These are phyloP conservation scores for Neoarthrinium moseri DNA, from an alignment of 2,329 filamentous ascomycete species.

Conservation along the genomic window DNA sequence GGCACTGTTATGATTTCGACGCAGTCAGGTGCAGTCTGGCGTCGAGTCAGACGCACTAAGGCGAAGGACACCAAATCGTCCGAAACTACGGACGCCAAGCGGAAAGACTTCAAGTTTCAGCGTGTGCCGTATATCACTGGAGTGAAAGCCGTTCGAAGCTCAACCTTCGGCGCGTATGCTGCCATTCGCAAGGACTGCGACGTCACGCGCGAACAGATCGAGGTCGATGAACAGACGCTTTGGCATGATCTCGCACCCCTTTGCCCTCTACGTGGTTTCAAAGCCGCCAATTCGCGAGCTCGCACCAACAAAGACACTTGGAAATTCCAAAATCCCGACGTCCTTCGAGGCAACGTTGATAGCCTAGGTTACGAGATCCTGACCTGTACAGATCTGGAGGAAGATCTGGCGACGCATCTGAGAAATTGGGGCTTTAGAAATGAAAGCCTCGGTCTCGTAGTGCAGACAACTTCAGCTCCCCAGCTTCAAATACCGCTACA, in stretches of 20 bases:
- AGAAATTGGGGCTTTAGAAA: conserved; percentile 35
- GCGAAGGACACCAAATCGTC: conserved; percentile 62
- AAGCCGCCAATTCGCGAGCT: conserved; percentile 36
- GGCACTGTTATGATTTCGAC: conserved; percentile 95
- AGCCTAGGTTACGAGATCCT: conserved; percentile 53
- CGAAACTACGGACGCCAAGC: conserved; percentile 51
- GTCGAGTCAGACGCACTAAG: conserved; percentile 77
- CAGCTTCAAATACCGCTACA: conserved; percentile 77
- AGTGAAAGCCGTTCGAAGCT: conserved; percentile 81
- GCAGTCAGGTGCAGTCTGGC: conserved; percentile 89
- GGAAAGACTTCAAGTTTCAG: conserved; percentile 94
- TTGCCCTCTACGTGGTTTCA: conserved; percentile 64
- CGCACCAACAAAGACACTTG: conserved; percentile 37
- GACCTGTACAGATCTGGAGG: conserved; percentile 64
- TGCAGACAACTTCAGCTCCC: conserved; percentile 61
- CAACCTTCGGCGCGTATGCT: conserved; percentile 85
- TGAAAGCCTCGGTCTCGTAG: conserved; percentile 39
- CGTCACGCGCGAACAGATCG: conserved; percentile 71
- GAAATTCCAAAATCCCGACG: conserved; percentile 38
- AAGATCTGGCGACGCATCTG: conserved; percentile 56
- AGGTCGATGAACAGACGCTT: conserved; percentile 64
- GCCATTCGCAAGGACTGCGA: conserved; percentile 83
- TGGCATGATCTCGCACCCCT: conserved; percentile 74
- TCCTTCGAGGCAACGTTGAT: conserved; percentile 53
- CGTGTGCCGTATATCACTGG: conserved; percentile 85